phyloP scores from a whole-genome alignment of 2,329 filamentous ascomycete genomes.

The Arthrobotrys conoides region DNA sequence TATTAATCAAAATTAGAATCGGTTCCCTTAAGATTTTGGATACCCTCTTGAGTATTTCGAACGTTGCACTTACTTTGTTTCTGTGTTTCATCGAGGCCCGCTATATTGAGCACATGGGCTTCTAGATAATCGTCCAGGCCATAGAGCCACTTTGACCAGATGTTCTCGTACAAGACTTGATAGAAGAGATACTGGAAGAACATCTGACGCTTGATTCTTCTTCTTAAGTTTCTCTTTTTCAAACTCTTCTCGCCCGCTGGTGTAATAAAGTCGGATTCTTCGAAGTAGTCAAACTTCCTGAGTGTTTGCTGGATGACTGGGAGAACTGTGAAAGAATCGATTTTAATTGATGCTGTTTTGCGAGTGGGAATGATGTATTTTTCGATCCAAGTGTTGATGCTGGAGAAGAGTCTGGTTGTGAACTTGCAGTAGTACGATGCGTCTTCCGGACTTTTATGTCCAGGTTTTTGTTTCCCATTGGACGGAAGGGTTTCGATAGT shows the following conservation, averaged over 20 bases:
- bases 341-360: constrained; percentile 8
- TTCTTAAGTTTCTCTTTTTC: background rate
- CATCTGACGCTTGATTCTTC: constrained; percentile 32
- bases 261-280: constrained; percentile 31
- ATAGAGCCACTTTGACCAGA: constrained; percentile 57
- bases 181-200: constrained; percentile 59
- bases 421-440: constrained; percentile 29
- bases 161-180: constrained; percentile 36
- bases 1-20: background rate
- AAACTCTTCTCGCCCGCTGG: background rate
- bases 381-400: constrained; percentile 40
- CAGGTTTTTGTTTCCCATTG: constrained; percentile 38
- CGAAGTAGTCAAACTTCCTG: constrained; percentile 45
- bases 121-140: constrained; percentile 12
- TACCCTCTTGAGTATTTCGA: background rate
- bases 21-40: background rate
- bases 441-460: constrained; percentile 36
- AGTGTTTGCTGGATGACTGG: constrained; percentile 24
- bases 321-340: constrained; percentile 4
- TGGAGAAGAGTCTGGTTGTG: constrained; percentile 37
- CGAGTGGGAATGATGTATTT: constrained; percentile 41
- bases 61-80: constrained; percentile 41
- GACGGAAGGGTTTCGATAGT: constrained; percentile 46
- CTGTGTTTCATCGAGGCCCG: constrained; percentile 9
- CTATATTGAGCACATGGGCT: constrained; percentile 20